Conservation (phyloP, 1,284 basidiomycete species). For the Fomitopsis betulina region DNA sequence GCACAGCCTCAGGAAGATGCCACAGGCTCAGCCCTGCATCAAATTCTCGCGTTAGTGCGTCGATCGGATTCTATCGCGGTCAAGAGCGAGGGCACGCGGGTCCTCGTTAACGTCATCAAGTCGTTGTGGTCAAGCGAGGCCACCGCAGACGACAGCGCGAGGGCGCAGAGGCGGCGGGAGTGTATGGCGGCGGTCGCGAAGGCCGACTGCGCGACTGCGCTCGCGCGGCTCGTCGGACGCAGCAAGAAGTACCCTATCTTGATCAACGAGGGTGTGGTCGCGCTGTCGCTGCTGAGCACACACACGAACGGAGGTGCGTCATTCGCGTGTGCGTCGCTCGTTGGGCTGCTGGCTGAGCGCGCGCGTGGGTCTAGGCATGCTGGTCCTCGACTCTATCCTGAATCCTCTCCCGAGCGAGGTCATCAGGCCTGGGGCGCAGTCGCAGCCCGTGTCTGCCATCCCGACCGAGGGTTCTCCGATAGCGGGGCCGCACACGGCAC, state of each 20-base stretch:
- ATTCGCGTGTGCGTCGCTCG: slow-evolving; percentile 2
- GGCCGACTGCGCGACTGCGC: slow-evolving; percentile 49
- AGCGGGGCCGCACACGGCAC: slow-evolving; percentile 42
- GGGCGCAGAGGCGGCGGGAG: slow-evolving; percentile 42
- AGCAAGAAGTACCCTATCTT: slow-evolving; percentile 81
- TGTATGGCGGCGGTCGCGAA: slow-evolving; percentile 54
- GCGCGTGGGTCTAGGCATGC: slow-evolving; percentile 37
- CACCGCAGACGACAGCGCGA: slow-evolving; percentile 26
- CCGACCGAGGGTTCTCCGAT: slow-evolving; percentile 32
- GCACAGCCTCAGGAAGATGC: slow-evolving; percentile 33
- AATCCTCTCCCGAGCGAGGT: slow-evolving; percentile 45
- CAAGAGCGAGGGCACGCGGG: slow-evolving; percentile 85
- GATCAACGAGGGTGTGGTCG: slow-evolving; percentile 87
- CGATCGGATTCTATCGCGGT: slow-evolving; percentile 82
- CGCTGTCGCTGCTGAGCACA: slow-evolving; percentile 72
- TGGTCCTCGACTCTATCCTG: slow-evolving; percentile 57
- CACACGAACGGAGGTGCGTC: slow-evolving; percentile 59
- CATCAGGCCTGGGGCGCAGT: slow-evolving; percentile 26
- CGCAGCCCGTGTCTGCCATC: slow-evolving; percentile 36
- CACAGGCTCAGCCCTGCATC: slow-evolving; percentile 46
- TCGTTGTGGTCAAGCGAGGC: slow-evolving; percentile 58
- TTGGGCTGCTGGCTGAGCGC: slow-evolving; percentile 7
- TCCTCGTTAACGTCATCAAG: slow-evolving; percentile 81
- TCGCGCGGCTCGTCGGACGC: slow-evolving; percentile 71
- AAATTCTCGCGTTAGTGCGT: slow-evolving; percentile 70